Percentiles rank a stretch among this genome's conserved stretches.
Evolutionary conservation across 1,284 basidiomycete genomes (phyloP).

Genomic region (Quambalaria eucalypti): DNA sequence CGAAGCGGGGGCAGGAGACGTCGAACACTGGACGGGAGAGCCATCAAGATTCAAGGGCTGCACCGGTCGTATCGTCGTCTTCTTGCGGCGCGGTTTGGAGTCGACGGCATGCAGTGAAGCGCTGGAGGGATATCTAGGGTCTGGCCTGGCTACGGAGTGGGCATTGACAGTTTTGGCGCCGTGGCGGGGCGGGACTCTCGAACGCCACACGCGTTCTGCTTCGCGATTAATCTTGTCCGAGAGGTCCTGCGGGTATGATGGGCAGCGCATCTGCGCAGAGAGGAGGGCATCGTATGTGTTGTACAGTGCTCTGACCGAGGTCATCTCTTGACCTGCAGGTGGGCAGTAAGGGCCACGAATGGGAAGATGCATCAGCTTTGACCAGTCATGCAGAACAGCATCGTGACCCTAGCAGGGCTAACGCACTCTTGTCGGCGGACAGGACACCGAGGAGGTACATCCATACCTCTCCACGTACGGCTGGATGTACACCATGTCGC

Average conservation of each 20-base stretch:
- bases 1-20: too few relatives aligned
- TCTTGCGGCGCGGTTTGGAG: neutral
- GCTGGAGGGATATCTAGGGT: neutral
- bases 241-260: neutral
- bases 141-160: too few relatives aligned
- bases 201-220: neutral
- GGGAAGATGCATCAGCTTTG: neutral
- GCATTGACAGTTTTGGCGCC: neutral
- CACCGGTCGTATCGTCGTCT: neutral
- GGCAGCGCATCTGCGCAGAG: neutral
- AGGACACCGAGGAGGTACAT: constrained; percentile 44
- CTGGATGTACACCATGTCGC: constrained; percentile 37
- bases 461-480: constrained; percentile 45
- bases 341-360: neutral
- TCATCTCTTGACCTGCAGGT: constrained; percentile 37
- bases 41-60: neutral
- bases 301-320: constrained; percentile 39
- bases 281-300: constrained; percentile 35
- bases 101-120: neutral
- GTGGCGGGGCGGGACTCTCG: neutral
- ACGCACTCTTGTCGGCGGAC: constrained; percentile 41
- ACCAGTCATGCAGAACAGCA: neutral
- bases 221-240: neutral
- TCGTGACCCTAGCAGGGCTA: too few relatives aligned
- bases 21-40: too few relatives aligned